Evolutionary conservation across 1,139 yeast species (phyloP).

Genomic region (Saccharomyces hybrid): DNA sequence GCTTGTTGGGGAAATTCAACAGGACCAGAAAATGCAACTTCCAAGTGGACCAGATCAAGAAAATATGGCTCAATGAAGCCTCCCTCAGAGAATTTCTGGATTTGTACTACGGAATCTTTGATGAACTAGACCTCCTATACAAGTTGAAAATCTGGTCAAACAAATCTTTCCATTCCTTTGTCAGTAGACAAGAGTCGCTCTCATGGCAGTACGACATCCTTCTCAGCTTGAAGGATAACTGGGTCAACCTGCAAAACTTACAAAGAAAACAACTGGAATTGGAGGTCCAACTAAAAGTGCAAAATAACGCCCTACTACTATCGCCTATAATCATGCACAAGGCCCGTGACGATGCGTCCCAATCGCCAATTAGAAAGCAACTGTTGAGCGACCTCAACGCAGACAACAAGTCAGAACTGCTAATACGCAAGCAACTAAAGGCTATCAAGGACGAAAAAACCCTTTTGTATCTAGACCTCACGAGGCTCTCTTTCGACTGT

Average conservation of each 20-base stretch:
- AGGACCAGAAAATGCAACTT: conserved; percentile 8
- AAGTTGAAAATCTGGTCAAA: conserved; percentile 46
- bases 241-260: conserved; percentile 36
- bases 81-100: conserved; percentile 44
- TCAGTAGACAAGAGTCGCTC: conserved; percentile 47
- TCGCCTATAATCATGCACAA: conserved; percentile 14
- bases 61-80: conserved; percentile 37
- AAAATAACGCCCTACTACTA: conserved; percentile 28
- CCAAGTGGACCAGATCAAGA: conserved; percentile 14
- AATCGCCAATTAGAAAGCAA: conserved; percentile 31
- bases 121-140: conserved; percentile 49
- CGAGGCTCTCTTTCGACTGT: conserved; percentile 37
- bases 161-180: conserved; percentile 34
- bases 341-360: not conserved
- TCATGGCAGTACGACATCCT: conserved; percentile 62
- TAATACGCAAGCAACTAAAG: conserved; percentile 24
- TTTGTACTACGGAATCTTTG: conserved; percentile 56
- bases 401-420: conserved; percentile 10
- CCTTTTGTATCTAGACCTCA: conserved; percentile 33
- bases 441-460: conserved; percentile 32
- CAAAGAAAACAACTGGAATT: conserved; percentile 38
- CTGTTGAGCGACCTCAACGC: conserved; percentile 29
- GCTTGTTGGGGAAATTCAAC: conserved; percentile 19
- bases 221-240: conserved; percentile 45
- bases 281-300: conserved; percentile 32